Conservation (phyloP, 1,139 yeast genomes). For the Candida anutae region DNA sequence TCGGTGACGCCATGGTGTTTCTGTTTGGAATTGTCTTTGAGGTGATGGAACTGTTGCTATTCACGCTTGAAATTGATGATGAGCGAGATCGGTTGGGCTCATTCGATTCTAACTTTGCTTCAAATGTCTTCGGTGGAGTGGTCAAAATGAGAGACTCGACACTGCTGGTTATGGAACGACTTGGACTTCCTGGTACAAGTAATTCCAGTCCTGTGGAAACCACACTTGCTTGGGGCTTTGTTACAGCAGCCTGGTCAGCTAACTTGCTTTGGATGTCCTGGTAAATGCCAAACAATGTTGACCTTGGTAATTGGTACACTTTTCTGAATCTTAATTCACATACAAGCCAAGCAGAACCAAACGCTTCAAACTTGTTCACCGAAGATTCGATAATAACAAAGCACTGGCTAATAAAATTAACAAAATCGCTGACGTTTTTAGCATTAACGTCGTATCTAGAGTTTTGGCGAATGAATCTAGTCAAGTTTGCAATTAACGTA, state of each 20-base stretch:
- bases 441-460: slow-evolving; percentile 27
- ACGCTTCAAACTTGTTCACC: slow-evolving; percentile 22
- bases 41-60: slow-evolving; percentile 8
- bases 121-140: slow-evolving; percentile 8
- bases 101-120: slow-evolving; percentile 10
- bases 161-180: background rate
- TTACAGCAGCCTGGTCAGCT: slow-evolving; percentile 6
- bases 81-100: slow-evolving; percentile 17
- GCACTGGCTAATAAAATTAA: slow-evolving; percentile 25
- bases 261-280: slow-evolving; percentile 3
- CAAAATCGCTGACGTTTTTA: slow-evolving; percentile 32
- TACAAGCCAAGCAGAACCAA: slow-evolving; percentile 27
- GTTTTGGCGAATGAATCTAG: slow-evolving; percentile 42
- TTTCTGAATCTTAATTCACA: slow-evolving; percentile 32
- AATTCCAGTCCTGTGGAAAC: too few relatives aligned
- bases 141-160: background rate
- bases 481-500: slow-evolving; percentile 41
- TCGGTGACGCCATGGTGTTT: slow-evolving; percentile 15
- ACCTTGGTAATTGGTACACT: slow-evolving; percentile 23
- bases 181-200: too few relatives aligned
- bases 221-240: background rate
- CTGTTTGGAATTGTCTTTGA: slow-evolving; percentile 7
- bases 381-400: slow-evolving; percentile 15
- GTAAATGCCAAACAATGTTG: slow-evolving; percentile 14
- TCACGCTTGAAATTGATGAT: slow-evolving; percentile 12